phyloP scores from a whole-genome alignment of 1,284 basidiomycete genomes.

The Kalmanozyma brasiliensis region DNA sequence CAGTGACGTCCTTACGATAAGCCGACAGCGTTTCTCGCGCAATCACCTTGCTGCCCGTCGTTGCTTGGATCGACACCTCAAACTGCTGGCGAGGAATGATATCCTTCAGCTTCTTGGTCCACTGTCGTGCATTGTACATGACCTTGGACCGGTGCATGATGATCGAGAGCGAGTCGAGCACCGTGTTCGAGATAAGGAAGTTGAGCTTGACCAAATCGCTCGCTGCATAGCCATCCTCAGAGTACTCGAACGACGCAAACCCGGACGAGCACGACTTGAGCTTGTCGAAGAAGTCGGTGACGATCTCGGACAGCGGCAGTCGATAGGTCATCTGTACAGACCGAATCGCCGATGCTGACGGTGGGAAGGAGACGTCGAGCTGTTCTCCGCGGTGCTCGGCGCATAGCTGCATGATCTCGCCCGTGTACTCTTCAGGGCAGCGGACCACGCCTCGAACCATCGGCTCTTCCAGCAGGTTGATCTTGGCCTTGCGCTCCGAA shows the following conservation, averaged over 20 bases:
- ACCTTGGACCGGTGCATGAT: slow-evolving; percentile 64
- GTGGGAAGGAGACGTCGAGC: slow-evolving; percentile 52
- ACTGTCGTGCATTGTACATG: slow-evolving; percentile 44
- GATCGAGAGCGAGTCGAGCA: slow-evolving; percentile 62
- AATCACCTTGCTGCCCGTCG: slow-evolving; percentile 84
- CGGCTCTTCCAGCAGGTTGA: slow-evolving; percentile 57
- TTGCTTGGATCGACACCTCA: slow-evolving; percentile 75
- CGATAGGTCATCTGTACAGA: slow-evolving; percentile 62
- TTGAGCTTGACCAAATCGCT: slow-evolving; percentile 64
- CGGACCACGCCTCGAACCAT: slow-evolving; percentile 60
- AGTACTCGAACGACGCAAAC: slow-evolving; percentile 66
- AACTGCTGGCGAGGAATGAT: slow-evolving; percentile 86
- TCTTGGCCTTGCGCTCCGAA: slow-evolving; percentile 48
- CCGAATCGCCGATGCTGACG: slow-evolving; percentile 37
- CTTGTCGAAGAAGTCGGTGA: slow-evolving; percentile 67
- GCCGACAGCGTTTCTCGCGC: slow-evolving; percentile 78
- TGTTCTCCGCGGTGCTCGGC: slow-evolving; percentile 65
- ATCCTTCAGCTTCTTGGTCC: slow-evolving; percentile 62
- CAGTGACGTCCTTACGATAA: slow-evolving; percentile 82
- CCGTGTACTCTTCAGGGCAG: slow-evolving; percentile 65
- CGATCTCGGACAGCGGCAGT: slow-evolving; percentile 64
- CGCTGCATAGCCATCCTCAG: slow-evolving; percentile 53
- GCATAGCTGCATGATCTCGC: slow-evolving; percentile 67
- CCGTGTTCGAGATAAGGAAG: slow-evolving; percentile 59
- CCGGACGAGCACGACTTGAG: slow-evolving; percentile 66